Evolutionary conservation across 805 yeast genomes (phyloP).

Genomic region (Scheffersomyces lignosus): DNA sequence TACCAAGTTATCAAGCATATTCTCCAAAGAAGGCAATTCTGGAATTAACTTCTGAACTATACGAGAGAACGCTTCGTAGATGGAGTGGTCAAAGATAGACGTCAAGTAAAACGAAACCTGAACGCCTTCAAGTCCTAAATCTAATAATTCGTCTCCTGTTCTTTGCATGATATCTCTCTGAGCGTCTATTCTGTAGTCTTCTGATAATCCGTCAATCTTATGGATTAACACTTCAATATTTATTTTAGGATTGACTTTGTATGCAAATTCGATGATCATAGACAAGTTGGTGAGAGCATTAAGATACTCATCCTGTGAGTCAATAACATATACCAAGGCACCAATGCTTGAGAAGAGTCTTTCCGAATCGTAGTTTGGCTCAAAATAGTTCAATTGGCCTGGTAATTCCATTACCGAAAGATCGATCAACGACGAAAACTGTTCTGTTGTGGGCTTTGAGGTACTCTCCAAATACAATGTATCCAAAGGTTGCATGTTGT

Average conservation of each 20-base stretch:
- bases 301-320: slow-evolving; percentile 91
- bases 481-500: slow-evolving; percentile 93
- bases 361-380: slow-evolving; percentile 79
- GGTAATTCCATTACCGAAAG: slow-evolving; percentile 92
- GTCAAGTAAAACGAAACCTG: slow-evolving; percentile 90
- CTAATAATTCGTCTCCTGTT: slow-evolving; percentile 88
- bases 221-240: slow-evolving; percentile 93
- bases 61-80: slow-evolving; percentile 92
- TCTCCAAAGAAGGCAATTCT: slow-evolving; percentile 85
- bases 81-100: slow-evolving; percentile 92
- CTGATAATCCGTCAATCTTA: slow-evolving; percentile 92
- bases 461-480: slow-evolving; percentile 90
- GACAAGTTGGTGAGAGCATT: slow-evolving; percentile 88
- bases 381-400: slow-evolving; percentile 88
- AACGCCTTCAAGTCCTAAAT: slow-evolving; percentile 86
- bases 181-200: slow-evolving; percentile 91
- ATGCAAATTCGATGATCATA: slow-evolving; percentile 84
- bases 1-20: slow-evolving; percentile 82
- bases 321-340: slow-evolving; percentile 91
- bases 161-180: slow-evolving; percentile 96
- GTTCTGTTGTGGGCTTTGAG: slow-evolving; percentile 82
- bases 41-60: slow-evolving; percentile 89
- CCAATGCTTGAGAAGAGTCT: slow-evolving; percentile 79
- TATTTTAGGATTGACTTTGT: slow-evolving; percentile 77
- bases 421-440: slow-evolving; percentile 79